phyloP scores from a whole-genome alignment of 371 early-diverging fungal species.

The Mucor racemosus region DNA sequence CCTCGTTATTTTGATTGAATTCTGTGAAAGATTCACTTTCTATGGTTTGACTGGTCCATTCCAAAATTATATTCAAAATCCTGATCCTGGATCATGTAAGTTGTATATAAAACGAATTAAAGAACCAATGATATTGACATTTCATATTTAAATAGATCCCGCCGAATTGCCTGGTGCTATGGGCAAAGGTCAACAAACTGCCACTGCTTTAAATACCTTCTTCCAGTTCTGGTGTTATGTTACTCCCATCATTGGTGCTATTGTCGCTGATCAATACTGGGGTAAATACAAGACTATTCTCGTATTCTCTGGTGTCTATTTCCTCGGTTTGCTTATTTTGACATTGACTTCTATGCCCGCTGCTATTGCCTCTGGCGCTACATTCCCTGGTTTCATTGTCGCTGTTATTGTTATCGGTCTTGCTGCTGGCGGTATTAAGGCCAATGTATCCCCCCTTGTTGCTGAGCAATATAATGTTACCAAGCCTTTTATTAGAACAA shows the following conservation, averaged over 20 bases:
- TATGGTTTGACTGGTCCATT: conserved; percentile 70
- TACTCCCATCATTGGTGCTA: conserved; percentile 82
- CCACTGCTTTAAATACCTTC: conserved; percentile 76
- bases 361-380: conserved; percentile 56
- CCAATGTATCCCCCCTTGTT: conserved; percentile 53
- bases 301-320: conserved; percentile 68
- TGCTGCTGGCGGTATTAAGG: conserved; percentile 59
- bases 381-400: conserved; percentile 70
- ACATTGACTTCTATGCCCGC: conserved; percentile 65
- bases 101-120: not conserved
- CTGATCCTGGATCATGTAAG: conserved; percentile 47
- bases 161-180: conserved; percentile 53
- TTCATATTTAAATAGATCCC: conserved; percentile 32
- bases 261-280: conserved; percentile 81
- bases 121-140: not conserved
- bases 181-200: conserved; percentile 49
- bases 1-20: conserved; percentile 72
- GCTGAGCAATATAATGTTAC: conserved; percentile 49
- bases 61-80: conserved; percentile 67
- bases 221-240: conserved; percentile 84
- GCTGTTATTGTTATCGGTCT: conserved; percentile 74
- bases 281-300: conserved; percentile 87
- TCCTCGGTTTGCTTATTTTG: conserved; percentile 73
- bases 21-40: conserved; percentile 80
- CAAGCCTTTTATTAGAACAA: conserved; percentile 39